A percentile compares a stretch with the other conserved stretches of the same genome.
phyloP scores from a whole-genome alignment of 345 rosid species.

The Citrus reticulata region DNA sequence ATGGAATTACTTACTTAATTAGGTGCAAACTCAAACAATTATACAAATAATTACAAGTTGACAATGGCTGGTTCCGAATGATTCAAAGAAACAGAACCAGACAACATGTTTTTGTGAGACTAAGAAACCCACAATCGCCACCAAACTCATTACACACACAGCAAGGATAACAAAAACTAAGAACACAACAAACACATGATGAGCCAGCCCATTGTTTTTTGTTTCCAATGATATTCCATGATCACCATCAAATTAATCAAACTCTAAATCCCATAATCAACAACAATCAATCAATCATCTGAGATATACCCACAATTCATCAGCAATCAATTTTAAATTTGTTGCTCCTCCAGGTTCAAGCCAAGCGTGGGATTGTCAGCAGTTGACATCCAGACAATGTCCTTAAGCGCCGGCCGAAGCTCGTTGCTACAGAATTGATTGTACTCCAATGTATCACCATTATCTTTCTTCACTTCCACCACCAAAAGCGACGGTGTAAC shows the following conservation, averaged over 20 bases:
- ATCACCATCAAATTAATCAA: neutral
- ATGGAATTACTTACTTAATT: too few relatives aligned
- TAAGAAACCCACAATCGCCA: neutral
- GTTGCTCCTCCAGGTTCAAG: conserved; percentile 18
- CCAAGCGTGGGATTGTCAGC: conserved; percentile 39
- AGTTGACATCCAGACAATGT: conserved; percentile 71
- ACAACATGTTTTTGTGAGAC: too few relatives aligned
- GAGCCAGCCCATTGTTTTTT: neutral
- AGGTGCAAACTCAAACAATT: neutral
- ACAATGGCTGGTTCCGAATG: neutral
- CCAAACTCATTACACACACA: neutral
- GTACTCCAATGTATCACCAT: conserved; percentile 84
- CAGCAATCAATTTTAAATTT: neutral
- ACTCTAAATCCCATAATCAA: neutral
- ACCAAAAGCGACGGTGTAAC: conserved; percentile 71
- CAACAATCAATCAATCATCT: neutral
- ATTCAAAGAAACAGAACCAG: too few relatives aligned
- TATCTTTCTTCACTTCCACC: conserved; percentile 90
- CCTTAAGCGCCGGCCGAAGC: conserved; percentile 87
- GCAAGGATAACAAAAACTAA: neutral
- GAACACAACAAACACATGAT: neutral
- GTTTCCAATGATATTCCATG: neutral
- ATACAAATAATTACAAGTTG: too few relatives aligned
- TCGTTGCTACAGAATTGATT: conserved; percentile 83
- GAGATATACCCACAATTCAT: neutral